Conservation (phyloP, 495 filamentous ascomycete genomes). For the Massariosphaeria phaeospora region DNA sequence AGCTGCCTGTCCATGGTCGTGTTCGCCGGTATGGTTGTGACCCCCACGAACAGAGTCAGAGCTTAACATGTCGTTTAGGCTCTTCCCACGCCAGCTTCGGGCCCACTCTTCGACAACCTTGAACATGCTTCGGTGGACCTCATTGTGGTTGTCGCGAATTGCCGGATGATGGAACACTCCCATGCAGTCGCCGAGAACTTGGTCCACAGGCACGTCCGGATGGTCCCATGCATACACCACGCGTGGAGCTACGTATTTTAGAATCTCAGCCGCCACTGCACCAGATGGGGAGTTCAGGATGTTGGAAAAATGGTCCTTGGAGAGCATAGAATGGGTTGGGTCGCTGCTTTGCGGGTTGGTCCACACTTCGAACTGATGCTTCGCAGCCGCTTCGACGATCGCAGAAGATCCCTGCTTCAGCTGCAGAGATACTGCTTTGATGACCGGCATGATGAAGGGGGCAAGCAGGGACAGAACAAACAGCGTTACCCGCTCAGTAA, state of each 20-base stretch:
- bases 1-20: conserved; percentile 28
- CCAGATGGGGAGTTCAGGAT: conserved; percentile 84
- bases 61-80: conserved; percentile 63
- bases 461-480: conserved; percentile 86
- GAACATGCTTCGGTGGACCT: conserved; percentile 85
- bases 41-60: conserved; percentile 76
- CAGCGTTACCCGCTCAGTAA: conserved; percentile 83
- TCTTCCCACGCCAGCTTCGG: conserved; percentile 56
- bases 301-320: conserved; percentile 96
- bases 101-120: conserved; percentile 73
- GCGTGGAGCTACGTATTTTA: conserved; percentile 81
- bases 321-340: conserved; percentile 90
- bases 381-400: conserved; percentile 72
- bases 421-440: conserved; percentile 73
- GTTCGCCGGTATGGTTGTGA: conserved; percentile 57
- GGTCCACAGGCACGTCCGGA: conserved; percentile 66
- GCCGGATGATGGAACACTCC: conserved; percentile 87
- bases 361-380: conserved; percentile 89
- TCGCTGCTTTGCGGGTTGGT: conserved; percentile 77
- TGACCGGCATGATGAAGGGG: conserved; percentile 85
- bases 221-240: conserved; percentile 89
- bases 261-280: conserved; percentile 67
- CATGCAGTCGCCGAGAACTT: conserved; percentile 72
- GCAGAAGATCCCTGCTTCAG: conserved; percentile 78
- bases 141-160: conserved; percentile 61